Evolutionary conservation across 192 early-diverging fungal genomes (phyloP).

Genomic region (Oehlia diaphana): DNA sequence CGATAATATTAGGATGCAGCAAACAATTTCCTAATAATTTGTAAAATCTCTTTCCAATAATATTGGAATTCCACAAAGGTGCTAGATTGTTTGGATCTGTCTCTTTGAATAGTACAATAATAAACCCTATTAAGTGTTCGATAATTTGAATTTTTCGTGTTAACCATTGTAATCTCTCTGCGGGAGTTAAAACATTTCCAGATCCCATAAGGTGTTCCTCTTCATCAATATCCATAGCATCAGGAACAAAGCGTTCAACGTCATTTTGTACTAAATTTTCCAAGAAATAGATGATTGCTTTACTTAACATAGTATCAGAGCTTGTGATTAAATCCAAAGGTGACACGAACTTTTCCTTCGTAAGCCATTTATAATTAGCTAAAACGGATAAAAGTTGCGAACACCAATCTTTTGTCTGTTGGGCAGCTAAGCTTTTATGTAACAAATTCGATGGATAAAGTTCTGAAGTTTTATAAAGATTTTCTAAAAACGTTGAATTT

Average conservation of each 20-base stretch:
- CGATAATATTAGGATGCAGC: constrained; percentile 46
- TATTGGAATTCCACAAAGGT: constrained; percentile 15
- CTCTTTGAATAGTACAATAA: neutral
- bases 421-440: constrained; percentile 22
- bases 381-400: constrained; percentile 33
- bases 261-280: constrained; percentile 32
- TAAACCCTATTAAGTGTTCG: neutral
- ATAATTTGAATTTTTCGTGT: too few species aligned
- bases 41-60: constrained; percentile 45
- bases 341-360: constrained; percentile 26
- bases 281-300: constrained; percentile 29
- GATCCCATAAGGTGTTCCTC: neutral
- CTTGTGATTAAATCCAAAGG: constrained; percentile 15
- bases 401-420: constrained; percentile 34
- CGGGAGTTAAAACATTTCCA: constrained; percentile 13
- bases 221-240: constrained; percentile 27
- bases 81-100: neutral
- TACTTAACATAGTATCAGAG: constrained; percentile 11
- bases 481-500: constrained; percentile 21
- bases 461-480: constrained; percentile 10
- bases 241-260: neutral
- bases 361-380: constrained; percentile 39
- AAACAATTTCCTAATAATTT: constrained; percentile 44
- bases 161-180: constrained; percentile 3
- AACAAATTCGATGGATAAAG: neutral